Evolutionary conservation across 2,329 filamentous ascomycete species (phyloP).

Genomic region (Chalaropsis thielavioides): DNA sequence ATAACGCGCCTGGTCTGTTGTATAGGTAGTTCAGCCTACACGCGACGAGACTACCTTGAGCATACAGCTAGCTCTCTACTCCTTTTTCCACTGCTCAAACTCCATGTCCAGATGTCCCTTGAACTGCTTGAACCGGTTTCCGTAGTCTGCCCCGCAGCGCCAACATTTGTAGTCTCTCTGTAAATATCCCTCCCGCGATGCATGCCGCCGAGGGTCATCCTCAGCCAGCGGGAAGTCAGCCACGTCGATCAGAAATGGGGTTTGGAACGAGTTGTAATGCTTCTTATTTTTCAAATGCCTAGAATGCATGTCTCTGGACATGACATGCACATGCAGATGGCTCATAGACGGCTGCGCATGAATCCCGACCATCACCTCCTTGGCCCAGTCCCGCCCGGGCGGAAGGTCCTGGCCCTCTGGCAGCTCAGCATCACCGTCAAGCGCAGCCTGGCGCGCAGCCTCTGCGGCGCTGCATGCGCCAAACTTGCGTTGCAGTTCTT

Average conservation of each 20-base stretch:
- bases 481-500: constrained; percentile 57
- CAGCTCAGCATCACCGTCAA: constrained; percentile 42
- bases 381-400: constrained; percentile 59
- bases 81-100: constrained; percentile 58
- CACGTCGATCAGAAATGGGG: constrained; percentile 65
- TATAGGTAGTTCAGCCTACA: no score
- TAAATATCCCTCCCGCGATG: constrained; percentile 43
- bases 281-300: constrained; percentile 60
- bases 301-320: constrained; percentile 66
- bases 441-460: constrained; percentile 47
- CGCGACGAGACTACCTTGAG: no score
- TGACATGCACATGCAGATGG: constrained; percentile 78
- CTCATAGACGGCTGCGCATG: constrained; percentile 86
- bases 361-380: constrained; percentile 61
- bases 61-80: constrained; percentile 35
- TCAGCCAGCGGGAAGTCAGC: constrained; percentile 61
- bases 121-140: constrained; percentile 55
- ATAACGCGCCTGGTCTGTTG: neutral
- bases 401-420: constrained; percentile 38
- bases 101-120: constrained; percentile 65
- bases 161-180: constrained; percentile 61
- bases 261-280: constrained; percentile 87
- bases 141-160: constrained; percentile 64
- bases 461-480: constrained; percentile 51
- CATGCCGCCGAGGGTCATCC: constrained; percentile 49